A percentile compares a stretch with the other conserved stretches of the same genome.
phyloP scores from a whole-genome alignment of 2,329 filamentous ascomycete species.

The Phoma sp. region DNA sequence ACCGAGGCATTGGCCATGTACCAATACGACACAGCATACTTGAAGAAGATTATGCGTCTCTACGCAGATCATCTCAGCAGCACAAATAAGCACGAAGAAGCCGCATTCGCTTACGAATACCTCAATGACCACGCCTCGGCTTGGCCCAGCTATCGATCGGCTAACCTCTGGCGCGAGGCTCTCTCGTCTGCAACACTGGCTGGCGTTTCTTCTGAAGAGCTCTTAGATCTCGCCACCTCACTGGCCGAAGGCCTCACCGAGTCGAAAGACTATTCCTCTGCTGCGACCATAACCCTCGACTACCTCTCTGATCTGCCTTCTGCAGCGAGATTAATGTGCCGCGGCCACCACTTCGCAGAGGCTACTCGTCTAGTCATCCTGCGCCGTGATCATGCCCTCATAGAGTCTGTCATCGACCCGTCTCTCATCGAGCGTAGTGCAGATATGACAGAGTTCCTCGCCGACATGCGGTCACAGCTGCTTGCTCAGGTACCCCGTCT shows the following conservation, averaged over 20 bases:
- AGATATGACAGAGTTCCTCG: constrained; percentile 85
- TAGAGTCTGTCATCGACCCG: constrained; percentile 73
- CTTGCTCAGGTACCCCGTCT: constrained; percentile 85
- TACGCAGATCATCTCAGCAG: constrained; percentile 81
- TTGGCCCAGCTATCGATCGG: constrained; percentile 81
- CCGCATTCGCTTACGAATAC: constrained; percentile 89
- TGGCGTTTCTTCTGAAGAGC: constrained; percentile 61
- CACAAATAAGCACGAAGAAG: constrained; percentile 80
- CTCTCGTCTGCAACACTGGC: constrained; percentile 78
- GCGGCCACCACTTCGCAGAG: constrained; percentile 84
- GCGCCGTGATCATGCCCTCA: constrained; percentile 65
- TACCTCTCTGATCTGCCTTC: constrained; percentile 75
- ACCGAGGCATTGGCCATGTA: constrained; percentile 78
- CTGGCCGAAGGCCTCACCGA: constrained; percentile 83
- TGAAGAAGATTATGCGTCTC: constrained; percentile 72
- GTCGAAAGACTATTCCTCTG: constrained; percentile 80
- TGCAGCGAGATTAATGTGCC: constrained; percentile 81
- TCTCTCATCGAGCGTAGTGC: constrained; percentile 82
- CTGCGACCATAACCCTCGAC: constrained; percentile 80
- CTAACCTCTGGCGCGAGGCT: constrained; percentile 89
- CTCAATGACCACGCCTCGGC: constrained; percentile 76
- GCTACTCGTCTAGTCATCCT: constrained; percentile 79
- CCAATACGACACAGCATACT: constrained; percentile 75
- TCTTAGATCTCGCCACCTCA: constrained; percentile 71
- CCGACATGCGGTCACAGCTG: constrained; percentile 89